A percentile compares a stretch with the other conserved stretches of the same genome.
phyloP scores from a whole-genome alignment of 164 flowering plant genomes.

The Dillenia turbinata region DNA sequence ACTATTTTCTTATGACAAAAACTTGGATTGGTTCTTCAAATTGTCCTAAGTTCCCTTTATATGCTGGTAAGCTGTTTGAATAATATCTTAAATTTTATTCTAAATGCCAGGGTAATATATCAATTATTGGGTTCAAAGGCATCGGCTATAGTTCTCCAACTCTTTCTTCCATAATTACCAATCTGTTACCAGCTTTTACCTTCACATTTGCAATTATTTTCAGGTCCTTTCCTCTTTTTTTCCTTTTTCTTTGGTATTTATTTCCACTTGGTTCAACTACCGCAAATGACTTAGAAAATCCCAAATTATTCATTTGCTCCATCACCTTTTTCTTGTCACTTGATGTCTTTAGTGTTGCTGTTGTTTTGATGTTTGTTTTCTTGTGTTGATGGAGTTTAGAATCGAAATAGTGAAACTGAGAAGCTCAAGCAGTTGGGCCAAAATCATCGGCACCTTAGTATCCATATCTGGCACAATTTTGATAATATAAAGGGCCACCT shows the following conservation, averaged over 20 bases:
- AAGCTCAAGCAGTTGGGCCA: constrained; percentile 34
- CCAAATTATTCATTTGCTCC: too few species aligned
- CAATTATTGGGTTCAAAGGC: constrained; percentile 15
- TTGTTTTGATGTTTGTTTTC: background rate
- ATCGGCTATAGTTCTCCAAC: constrained; percentile 28
- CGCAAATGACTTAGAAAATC: constrained; percentile 11
- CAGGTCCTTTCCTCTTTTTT: constrained; percentile 2
- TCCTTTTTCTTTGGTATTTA: too few species aligned
- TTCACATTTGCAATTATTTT: constrained; percentile 13
- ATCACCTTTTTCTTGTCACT: too few species aligned
- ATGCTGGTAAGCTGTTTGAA: constrained; percentile 10
- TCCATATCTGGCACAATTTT: constrained; percentile 59
- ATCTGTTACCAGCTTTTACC: constrained; percentile 14
- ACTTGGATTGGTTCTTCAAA: too few species aligned
- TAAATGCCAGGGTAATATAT: too few species aligned
- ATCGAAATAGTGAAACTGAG: constrained; percentile 40
- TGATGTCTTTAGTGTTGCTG: too few species aligned
- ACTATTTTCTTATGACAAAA: background rate
- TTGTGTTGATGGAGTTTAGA: constrained; percentile 15
- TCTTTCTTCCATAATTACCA: constrained; percentile 22
- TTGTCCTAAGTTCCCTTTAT: too few species aligned
- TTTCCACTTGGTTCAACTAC: background rate
- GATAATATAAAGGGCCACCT: constrained; percentile 50
- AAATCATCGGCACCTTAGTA: constrained; percentile 32
- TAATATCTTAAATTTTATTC: background rate